Evolutionary conservation across 441 rosid species (phyloP), one percentile per base, ranked within the genome.

Genomic region (Euphorbia celastroides): DNA sequence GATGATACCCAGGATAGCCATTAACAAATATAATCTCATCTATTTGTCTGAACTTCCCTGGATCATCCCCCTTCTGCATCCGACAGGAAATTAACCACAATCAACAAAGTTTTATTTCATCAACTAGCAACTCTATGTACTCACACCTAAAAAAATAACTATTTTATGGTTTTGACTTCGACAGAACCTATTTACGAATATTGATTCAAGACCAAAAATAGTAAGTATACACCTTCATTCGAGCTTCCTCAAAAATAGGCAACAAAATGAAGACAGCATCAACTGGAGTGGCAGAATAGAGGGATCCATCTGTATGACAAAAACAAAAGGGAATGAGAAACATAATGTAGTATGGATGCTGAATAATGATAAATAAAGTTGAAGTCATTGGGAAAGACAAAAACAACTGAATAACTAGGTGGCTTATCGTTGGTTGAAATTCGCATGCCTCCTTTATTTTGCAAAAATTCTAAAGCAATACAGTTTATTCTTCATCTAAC

Each of bases 191-290:
- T 34, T 4, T 3, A 34, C 9, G 38, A 34, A 34, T 34, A 34
- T 34, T 20, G 20, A 13, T n/a, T 46, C 64, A 68, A 42, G 16
- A 65, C 13, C 19, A 48, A 26, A 38, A 57, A 54, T n/a, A 59
- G 57, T 26, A 17, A 61, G 8, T 54, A 20, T 71, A 88, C 70
- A 88, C 98, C 96, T 83, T 90, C 96, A 93, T 83, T 78, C 94
- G 78, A 60, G 93, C 96, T 76, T 93, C 86, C 58, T 90, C 90
- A 16, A 90, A 93, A 60, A 84, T 65, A 38, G 96, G 94, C 81
- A 90, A 76, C 76, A 90, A 52, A 66, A 88, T 80, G 82, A 93
- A 93, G 75, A 93, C 86, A 36, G 92, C 94, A 77, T 93, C 98
- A 70, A 92, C 81, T 12, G 89, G 85, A 60, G 93, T 88, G 66